These are phyloP conservation scores for Lipomyces sp. DNA, from an alignment of 805 yeast species.

Conservation along the genomic window DNA sequence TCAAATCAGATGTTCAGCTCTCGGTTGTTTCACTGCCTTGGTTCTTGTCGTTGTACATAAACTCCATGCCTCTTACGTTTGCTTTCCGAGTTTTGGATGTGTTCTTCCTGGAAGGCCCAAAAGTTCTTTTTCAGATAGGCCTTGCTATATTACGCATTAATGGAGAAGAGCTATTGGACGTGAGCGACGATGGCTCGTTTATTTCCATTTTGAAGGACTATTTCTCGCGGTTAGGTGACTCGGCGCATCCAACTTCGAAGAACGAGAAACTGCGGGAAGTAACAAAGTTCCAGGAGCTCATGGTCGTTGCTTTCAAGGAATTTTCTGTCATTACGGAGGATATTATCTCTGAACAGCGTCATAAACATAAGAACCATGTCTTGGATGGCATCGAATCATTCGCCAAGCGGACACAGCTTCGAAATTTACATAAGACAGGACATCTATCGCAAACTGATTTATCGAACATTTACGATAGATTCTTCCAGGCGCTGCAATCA, in stretches of 20 bases:
- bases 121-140: conserved; percentile 88
- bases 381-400: conserved; percentile 85
- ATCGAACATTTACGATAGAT: conserved; percentile 80
- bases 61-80: conserved; percentile 91
- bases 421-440: conserved; percentile 78
- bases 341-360: conserved; percentile 68
- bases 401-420: conserved; percentile 87
- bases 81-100: conserved; percentile 92
- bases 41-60: conserved; percentile 88
- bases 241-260: conserved; percentile 74
- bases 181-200: conserved; percentile 91
- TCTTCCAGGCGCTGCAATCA: conserved; percentile 75
- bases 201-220: conserved; percentile 83
- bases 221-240: conserved; percentile 69
- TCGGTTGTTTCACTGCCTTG: conserved; percentile 94
- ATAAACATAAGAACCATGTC: conserved; percentile 73
- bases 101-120: conserved; percentile 86
- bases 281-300: conserved; percentile 84
- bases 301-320: conserved; percentile 92
- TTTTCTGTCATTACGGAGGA: conserved; percentile 80
- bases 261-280: conserved; percentile 67
- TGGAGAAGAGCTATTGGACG: conserved; percentile 77
- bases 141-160: conserved; percentile 86
- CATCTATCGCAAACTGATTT: conserved; percentile 63
- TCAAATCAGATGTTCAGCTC: conserved; percentile 79